Conservation (phyloP, 208 protist species). For the Wallacemonas sp. region DNA sequence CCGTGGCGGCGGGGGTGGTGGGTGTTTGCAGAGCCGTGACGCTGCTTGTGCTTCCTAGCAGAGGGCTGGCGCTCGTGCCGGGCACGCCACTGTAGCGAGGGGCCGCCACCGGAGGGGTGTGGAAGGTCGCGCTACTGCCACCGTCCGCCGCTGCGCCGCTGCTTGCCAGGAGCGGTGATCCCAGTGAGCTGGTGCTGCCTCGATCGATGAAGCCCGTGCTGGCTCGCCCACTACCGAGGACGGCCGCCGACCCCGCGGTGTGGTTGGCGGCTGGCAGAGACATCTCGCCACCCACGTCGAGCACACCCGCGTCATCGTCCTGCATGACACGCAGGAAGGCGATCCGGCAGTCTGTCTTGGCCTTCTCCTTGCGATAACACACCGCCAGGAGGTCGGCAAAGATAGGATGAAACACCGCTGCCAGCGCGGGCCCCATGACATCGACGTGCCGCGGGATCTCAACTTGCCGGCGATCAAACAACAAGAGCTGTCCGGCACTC, state of each 20-base stretch:
- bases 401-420: constrained; percentile 68
- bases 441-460: constrained; percentile 47
- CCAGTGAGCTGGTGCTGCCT: neutral
- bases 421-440: constrained; percentile 53
- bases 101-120: too few relatives aligned
- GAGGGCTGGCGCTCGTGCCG: too few relatives aligned
- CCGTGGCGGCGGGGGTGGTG: neutral
- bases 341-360: constrained; percentile 62
- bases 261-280: too few relatives aligned
- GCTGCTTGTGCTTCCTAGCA: neutral
- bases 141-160: too few relatives aligned
- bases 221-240: too few relatives aligned
- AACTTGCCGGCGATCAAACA: constrained; percentile 77
- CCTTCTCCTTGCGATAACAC: constrained; percentile 67
- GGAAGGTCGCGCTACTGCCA: too few relatives aligned
- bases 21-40: neutral
- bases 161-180: too few relatives aligned
- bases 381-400: constrained; percentile 81
- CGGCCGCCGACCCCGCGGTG: too few relatives aligned
- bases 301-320: neutral
- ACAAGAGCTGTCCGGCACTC: constrained; percentile 53
- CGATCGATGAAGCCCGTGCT: too few relatives aligned
- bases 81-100: too few relatives aligned
- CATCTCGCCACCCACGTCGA: neutral
- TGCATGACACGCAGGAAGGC: constrained; percentile 51